phyloP scores from a whole-genome alignment of 768 basidiomycete genomes.

The Cyclocybe aegerita region DNA sequence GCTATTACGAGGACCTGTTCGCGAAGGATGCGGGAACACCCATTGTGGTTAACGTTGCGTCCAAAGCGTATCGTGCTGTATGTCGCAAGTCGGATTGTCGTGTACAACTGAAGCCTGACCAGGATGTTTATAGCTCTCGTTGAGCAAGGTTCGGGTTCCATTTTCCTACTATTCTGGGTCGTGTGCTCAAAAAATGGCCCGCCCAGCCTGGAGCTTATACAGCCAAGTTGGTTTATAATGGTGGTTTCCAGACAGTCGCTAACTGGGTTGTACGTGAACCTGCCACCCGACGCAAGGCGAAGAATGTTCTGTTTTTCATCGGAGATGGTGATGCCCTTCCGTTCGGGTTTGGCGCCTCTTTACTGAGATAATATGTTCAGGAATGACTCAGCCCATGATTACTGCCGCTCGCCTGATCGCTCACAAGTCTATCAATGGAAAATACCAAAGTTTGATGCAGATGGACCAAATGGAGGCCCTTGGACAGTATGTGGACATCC shows the following conservation, averaged over 20 bases:
- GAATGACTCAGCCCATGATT: conserved; percentile 50
- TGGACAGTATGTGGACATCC: conserved; percentile 32
- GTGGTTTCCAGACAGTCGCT: conserved; percentile 32
- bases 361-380: conserved; percentile 16
- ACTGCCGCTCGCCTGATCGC: conserved; percentile 44
- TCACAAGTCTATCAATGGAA: conserved; percentile 47
- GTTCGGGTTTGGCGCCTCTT: background rate
- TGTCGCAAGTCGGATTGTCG: conserved; percentile 11
- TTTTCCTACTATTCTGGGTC: background rate
- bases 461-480: conserved; percentile 46
- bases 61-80: conserved; percentile 42
- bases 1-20: conserved; percentile 45
- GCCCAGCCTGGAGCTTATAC: conserved; percentile 37
- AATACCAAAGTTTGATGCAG: conserved; percentile 46
- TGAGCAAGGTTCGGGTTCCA: conserved; percentile 22
- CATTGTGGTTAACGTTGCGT: conserved; percentile 38
- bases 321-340: conserved; percentile 35
- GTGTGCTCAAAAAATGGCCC: background rate
- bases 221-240: conserved; percentile 37
- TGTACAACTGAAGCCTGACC: background rate
- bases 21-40: conserved; percentile 32
- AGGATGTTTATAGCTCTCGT: conserved; percentile 20
- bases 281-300: conserved; percentile 32
- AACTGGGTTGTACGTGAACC: conserved; percentile 39
- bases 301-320: conserved; percentile 46